Base-by-base conservation (phyloP, 1,284 basidiomycete species). In the Apiotrichum sp. region DNA sequence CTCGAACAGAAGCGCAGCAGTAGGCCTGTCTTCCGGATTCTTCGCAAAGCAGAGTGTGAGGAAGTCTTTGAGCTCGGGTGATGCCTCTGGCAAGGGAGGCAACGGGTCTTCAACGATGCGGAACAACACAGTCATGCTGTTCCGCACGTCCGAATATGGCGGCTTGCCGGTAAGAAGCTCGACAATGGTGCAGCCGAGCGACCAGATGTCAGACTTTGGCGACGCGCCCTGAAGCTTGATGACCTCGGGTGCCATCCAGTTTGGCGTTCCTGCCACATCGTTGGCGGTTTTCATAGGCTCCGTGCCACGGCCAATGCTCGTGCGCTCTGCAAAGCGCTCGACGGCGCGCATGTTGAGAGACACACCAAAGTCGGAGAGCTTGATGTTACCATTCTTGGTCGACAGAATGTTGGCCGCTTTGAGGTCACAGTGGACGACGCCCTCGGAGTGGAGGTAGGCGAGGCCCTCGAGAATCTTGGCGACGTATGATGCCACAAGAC, bases 211-310 rank as follows among this genome's bases (percentile, higher is more conserved):
- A 29, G 80, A 81, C 1, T 80, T 79, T 2, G 79, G 76, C 6
- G 79, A 78, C 1, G 81, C 80, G 2, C 82, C 82, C 49, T 78
- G 73, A 35, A 84, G 82, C 73, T 92, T 87, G 62, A 97, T 97
- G 49, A 79, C 89, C 74, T 97, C 93, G 1, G 93, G 93, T 3
- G 93, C 92, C 92, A 97, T 97, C 93, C 93, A 97, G 68, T 97
- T 95, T 3, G 93, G 93, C 5, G 93, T 97, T 10, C 93, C 93
- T 5, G 90, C 89, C 10, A 93, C 75, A 50, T 78, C 77, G 40
- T 51, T 55, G 22, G 22, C 22, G 29, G 59, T 62, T 3, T 50
- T 53, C n/a, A 33, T 41, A 2, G 34, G 14, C 6, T 48, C 47
- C 2, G 58, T 60, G 1, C 54, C 39, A 8, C 53, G 56, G n/a